Conservation (phyloP, 1,139 yeast species). For the Yamadazyma taylorii region DNA sequence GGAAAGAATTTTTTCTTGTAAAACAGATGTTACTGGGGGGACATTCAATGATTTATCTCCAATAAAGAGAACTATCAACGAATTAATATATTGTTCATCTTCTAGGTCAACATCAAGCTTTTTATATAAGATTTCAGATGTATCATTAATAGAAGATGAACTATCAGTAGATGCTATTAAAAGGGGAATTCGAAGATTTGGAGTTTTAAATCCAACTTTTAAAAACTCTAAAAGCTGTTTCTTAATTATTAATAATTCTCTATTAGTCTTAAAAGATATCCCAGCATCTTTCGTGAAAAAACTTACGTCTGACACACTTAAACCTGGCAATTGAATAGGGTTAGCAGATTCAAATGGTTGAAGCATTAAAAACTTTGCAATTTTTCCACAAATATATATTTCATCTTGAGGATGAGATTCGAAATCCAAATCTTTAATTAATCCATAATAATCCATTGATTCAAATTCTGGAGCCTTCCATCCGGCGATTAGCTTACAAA, state of each 20-base stretch:
- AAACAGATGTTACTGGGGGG: conserved; percentile 53
- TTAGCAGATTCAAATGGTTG: conserved; percentile 36
- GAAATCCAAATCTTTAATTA: conserved; percentile 30
- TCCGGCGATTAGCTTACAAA: conserved; percentile 52
- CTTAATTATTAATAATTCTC: conserved; percentile 51
- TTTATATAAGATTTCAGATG: conserved; percentile 51
- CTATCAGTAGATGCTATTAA: conserved; percentile 68
- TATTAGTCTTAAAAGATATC: conserved; percentile 48
- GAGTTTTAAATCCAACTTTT: conserved; percentile 39
- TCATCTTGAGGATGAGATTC: conserved; percentile 35
- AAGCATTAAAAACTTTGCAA: conserved; percentile 58
- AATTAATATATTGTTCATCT: conserved; percentile 39
- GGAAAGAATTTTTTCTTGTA: conserved; percentile 61
- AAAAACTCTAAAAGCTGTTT: conserved; percentile 32
- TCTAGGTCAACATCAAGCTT: conserved; percentile 56
- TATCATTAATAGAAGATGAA: conserved; percentile 51
- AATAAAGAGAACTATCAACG: conserved; percentile 44
- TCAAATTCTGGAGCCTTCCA: conserved; percentile 55
- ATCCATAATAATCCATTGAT: conserved; percentile 39
- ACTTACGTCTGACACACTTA: conserved; percentile 52
- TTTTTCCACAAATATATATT: conserved; percentile 42
- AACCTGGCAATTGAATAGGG: conserved; percentile 55
- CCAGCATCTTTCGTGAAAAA: conserved; percentile 73
- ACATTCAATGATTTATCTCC: conserved; percentile 41
- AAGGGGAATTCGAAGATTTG: conserved; percentile 40